A percentile compares a stretch with the other conserved stretches of the same genome.
Evolutionary conservation across 2,329 filamentous ascomycete genomes (phyloP).

Genomic region (Trichophyton rubrum): DNA sequence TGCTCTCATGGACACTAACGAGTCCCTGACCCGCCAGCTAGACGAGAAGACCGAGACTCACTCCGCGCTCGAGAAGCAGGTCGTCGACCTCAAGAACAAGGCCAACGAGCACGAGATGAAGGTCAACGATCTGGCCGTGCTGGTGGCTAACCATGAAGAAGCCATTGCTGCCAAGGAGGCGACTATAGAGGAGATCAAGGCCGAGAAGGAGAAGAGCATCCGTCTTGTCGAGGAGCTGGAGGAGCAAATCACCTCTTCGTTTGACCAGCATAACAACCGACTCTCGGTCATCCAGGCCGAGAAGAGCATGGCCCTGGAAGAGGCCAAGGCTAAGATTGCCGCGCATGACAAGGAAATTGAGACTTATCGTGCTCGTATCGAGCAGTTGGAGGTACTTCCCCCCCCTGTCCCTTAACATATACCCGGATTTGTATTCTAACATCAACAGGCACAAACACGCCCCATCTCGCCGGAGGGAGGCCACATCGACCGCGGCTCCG

Average conservation of each 20-base stretch:
- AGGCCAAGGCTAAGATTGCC: constrained; percentile 54
- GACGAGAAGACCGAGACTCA: constrained; percentile 19
- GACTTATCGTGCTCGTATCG: constrained; percentile 41
- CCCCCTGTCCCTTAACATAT: not conserved
- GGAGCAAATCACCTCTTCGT: constrained; percentile 89
- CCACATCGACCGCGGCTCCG: constrained; percentile 41
- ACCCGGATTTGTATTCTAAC: not conserved
- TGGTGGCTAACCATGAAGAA: constrained; percentile 37
- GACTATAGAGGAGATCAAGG: constrained; percentile 39
- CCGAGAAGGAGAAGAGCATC: constrained; percentile 78
- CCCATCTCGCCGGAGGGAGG: constrained; percentile 20
- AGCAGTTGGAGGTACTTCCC: constrained; percentile 58
- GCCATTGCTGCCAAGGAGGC: constrained; percentile 33
- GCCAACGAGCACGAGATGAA: constrained; percentile 39
- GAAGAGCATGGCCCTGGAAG: constrained; percentile 62
- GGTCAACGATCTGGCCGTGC: constrained; percentile 42
- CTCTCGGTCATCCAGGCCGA: constrained; percentile 70
- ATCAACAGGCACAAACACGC: constrained; percentile 29
- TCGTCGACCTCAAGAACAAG: constrained; percentile 30
- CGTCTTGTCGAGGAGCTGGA: constrained; percentile 90
- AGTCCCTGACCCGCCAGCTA: constrained; percentile 28
- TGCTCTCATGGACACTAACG: constrained; percentile 30
- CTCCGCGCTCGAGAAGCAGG: constrained; percentile 25
- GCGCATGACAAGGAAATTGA: constrained; percentile 59
- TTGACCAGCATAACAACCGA: constrained; percentile 87